Base-by-base conservation (phyloP, 2,329 filamentous ascomycete genomes). In the Cercospora beticola region DNA sequence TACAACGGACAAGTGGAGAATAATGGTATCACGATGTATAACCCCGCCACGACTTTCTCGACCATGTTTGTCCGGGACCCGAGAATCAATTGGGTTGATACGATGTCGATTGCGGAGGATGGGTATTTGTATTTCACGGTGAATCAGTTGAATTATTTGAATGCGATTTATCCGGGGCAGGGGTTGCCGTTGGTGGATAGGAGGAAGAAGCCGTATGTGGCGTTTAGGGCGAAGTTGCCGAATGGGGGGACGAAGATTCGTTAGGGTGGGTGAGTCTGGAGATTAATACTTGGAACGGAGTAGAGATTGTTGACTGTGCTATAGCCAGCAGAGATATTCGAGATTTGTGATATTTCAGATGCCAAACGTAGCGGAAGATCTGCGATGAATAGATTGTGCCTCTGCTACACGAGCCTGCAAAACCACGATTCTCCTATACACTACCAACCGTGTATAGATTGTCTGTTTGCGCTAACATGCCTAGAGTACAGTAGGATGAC, bases 71-170 rank as follows among this genome's bases (percentile, higher is more conserved):
- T 84, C n/a, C 70, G 83, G 26, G 82, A 82, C 70, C 79, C 81
- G 61, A 75, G 80, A 54, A 81, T 83, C 43, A 83, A 81, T 33
- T 86, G 83, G 83, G 80, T 82, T 12, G 84, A 86, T 75, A 85
- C 83, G 2, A 70, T 70, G 68, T 67, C 43, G 43, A 68, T 70
- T 30, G 67, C 64, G 2, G 64, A 64, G 1, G 81, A 84, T 70
- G 83, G 83, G 0, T 83, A 84, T 69, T 71, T 85, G 1, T 86
- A 86, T 71, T 85, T 85, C 68, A 86, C 68, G 7, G 66, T 67
- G 5, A 72, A 72, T 56, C 71, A 72, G 61, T 43, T 72, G 33
- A 71, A 71, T 31, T 71, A 71, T 36, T 33, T 71, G 36, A 69
- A 69, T 12, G 71, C 67, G n/a, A 71, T 71, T 18, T 71, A 72